A percentile compares a stretch with the other conserved stretches of the same genome.
These are phyloP conservation scores for Cicer bijugum DNA, from an alignment of 306 rosid species.

Conservation along the genomic window DNA sequence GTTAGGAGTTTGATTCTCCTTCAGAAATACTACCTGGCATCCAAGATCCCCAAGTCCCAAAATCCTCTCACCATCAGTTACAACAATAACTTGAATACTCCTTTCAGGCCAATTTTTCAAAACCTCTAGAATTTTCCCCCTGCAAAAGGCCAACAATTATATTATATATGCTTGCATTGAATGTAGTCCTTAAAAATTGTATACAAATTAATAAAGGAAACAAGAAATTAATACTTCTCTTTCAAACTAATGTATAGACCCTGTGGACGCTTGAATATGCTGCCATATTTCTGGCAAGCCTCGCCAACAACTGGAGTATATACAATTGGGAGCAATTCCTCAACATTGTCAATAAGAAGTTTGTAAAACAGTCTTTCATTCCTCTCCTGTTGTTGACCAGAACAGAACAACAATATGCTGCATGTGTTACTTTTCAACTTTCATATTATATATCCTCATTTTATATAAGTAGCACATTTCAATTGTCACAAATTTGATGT, in stretches of 20 bases:
- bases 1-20: conserved; percentile 25
- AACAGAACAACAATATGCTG: conserved; percentile 24
- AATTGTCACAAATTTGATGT: conserved; percentile 4
- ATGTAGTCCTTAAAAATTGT: conserved; percentile 16
- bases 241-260: conserved; percentile 97
- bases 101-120: conserved; percentile 95
- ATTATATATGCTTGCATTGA: conserved; percentile 25
- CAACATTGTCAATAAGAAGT: conserved; percentile 82
- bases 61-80: conserved; percentile 94
- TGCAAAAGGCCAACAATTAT: conserved; percentile 43
- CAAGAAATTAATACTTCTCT: conserved; percentile 64
- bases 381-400: conserved; percentile 73
- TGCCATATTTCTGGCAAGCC: conserved; percentile 96
- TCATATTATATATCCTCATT: conserved; percentile 6
- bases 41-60: conserved; percentile 99
- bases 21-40: conserved; percentile 83
- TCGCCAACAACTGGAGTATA: conserved; percentile 92
- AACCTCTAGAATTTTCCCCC: conserved; percentile 93
- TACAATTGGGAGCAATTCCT: conserved; percentile 89
- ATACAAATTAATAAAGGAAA: conserved; percentile 11
- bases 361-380: conserved; percentile 86
- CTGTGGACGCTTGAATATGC: conserved; percentile 97
- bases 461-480: neutral
- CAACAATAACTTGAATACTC: conserved; percentile 84
- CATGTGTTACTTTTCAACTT: neutral